These are phyloP conservation scores for Climacium dendroides DNA, from an alignment of 225 moss, liverwort and hornwort genomes.

Conservation along the genomic window DNA sequence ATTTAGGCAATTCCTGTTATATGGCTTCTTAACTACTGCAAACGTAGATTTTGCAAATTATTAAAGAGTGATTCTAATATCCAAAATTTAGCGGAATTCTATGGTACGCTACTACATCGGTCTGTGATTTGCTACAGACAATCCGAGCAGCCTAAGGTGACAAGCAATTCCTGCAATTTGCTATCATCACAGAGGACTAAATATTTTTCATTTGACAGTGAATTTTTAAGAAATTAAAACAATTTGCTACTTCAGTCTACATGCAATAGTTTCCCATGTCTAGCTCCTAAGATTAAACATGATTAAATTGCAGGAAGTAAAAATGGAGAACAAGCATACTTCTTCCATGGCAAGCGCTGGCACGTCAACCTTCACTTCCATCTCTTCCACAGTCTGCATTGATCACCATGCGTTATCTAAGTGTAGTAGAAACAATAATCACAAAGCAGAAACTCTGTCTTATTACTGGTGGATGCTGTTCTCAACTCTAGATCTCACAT, in stretches of 20 bases:
- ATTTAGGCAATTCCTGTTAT: background rate
- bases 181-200: background rate
- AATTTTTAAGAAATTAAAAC: background rate
- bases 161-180: background rate
- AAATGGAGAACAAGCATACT: constrained; percentile 17
- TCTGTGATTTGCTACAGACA: background rate
- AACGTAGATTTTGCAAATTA: background rate
- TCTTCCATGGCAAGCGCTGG: constrained; percentile 99
- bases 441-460: background rate
- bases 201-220: background rate
- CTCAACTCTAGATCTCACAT: background rate
- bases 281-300: background rate
- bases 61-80: background rate
- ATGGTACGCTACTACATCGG: background rate
- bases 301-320: background rate
- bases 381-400: constrained; percentile 64
- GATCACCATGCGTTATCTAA: background rate
- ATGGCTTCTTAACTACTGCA: background rate
- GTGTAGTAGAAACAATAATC: background rate
- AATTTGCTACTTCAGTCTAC: background rate
- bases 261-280: background rate
- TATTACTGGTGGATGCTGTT: background rate
- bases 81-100: background rate
- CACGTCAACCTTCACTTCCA: constrained; percentile 75
- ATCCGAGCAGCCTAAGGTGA: background rate